Evolutionary conservation across 2,329 filamentous ascomycete genomes (phyloP).

Genomic region (Cercospora beticola): DNA sequence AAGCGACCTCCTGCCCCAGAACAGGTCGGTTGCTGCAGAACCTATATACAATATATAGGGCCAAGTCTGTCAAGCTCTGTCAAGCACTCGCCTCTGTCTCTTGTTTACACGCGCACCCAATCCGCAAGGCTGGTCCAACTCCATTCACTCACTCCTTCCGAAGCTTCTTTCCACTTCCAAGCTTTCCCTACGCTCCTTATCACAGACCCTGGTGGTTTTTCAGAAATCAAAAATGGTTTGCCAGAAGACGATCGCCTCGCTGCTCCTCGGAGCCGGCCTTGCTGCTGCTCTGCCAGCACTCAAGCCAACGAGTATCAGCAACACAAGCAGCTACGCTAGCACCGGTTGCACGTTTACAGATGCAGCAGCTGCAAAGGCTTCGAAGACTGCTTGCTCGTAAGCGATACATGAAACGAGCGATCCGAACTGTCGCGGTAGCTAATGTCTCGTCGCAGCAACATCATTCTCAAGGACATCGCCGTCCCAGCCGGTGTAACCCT

Average conservation of each 20-base stretch:
- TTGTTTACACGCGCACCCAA: constrained; percentile 13
- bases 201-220: constrained; percentile 11
- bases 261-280: constrained; percentile 24
- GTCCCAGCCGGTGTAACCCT: constrained; percentile 44
- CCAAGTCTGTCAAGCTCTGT: constrained; percentile 20
- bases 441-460: constrained; percentile 21
- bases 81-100: constrained; percentile 7
- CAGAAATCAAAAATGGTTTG: constrained; percentile 19
- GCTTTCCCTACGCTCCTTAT: constrained; percentile 11
- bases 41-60: constrained; percentile 18
- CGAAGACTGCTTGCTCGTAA: constrained; percentile 43
- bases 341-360: constrained; percentile 26
- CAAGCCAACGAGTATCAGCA: neutral
- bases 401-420: neutral
- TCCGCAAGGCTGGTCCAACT: constrained; percentile 2
- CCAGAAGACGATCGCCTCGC: constrained; percentile 21
- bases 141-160: constrained; percentile 15
- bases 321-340: neutral
- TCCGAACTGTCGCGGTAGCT: neutral
- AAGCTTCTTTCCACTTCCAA: constrained; percentile 13
- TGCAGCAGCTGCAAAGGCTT: constrained; percentile 29
- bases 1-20: neutral
- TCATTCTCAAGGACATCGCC: constrained; percentile 44
- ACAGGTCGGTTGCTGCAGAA: neutral
- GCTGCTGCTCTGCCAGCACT: constrained; percentile 17